phyloP scores from a whole-genome alignment of 331 rosid genomes.

The Spiraea crenata region DNA sequence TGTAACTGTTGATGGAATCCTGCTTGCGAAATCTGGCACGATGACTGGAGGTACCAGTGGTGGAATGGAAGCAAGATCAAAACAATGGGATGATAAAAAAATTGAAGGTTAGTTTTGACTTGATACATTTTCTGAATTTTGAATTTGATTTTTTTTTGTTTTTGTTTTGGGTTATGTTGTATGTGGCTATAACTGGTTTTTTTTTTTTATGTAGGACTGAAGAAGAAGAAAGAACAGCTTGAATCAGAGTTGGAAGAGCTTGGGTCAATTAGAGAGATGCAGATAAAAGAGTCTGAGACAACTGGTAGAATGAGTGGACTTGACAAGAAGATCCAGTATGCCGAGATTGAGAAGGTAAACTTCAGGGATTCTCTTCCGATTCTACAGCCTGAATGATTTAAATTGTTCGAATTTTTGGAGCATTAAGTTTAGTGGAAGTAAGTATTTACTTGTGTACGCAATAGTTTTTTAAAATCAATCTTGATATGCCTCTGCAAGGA shows the following conservation, averaged over 20 bases:
- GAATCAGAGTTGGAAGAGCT: constrained; percentile 85
- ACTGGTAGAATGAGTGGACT: constrained; percentile 94
- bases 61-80: constrained; percentile 99
- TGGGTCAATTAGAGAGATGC: constrained; percentile 99
- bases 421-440: not conserved
- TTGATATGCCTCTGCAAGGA: not conserved
- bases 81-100: constrained; percentile 97
- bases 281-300: constrained; percentile 88
- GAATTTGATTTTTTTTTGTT: constrained; percentile 2
- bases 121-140: not conserved
- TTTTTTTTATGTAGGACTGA: constrained; percentile 47
- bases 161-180: constrained; percentile 5
- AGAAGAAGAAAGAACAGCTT: constrained; percentile 74
- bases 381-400: constrained; percentile 10
- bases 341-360: constrained; percentile 88
- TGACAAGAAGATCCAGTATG: constrained; percentile 91
- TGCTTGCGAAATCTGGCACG: constrained; percentile 94
- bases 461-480: not conserved
- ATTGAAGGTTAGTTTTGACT: constrained; percentile 65
- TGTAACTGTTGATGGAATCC: constrained; percentile 93
- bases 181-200: constrained; percentile 28
- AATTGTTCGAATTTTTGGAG: not conserved
- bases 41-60: constrained; percentile 99
- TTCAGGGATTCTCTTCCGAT: constrained; percentile 1
- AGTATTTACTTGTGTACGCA: not conserved